Evolutionary conservation across 2,329 filamentous ascomycete species (phyloP), one percentile per base, ranked within the genome.

Genomic region (Penicillium sp.): DNA sequence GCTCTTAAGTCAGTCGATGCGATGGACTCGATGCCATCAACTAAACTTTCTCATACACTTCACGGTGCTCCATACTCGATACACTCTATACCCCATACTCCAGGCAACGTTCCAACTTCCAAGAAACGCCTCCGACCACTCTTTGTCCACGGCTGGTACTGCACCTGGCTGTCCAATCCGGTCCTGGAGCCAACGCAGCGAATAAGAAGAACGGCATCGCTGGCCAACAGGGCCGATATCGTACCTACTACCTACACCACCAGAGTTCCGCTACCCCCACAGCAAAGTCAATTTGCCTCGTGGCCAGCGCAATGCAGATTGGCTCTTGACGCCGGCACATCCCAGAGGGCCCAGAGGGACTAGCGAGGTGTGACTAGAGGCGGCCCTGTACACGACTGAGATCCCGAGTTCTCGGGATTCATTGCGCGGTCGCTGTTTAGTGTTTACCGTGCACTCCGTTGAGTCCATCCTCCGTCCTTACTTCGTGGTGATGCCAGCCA

Each of bases 251-350:
- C 46, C 3, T 27, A 19, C 31, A 24, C 22, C 41, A 27, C 41
- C 19, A 44, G 18, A 49, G 46, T 49, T 19, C n/a, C 27, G 22
- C 13, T 4, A 22, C 22, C 44, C 24, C 44, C 36, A 19, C 36
- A 18, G 18, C n/a, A 10, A 13, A 27, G 36, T 52, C 36, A 46
- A 46, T 46, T 50, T 50, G 10, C 31, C 31, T 50, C 35, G 47
- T 50, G 47, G 31, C 31, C 19, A 22, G 31, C 27, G 13, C 16
- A 27, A 50, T 49, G 33, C 50, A 51, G 44, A 56, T 56, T 56
- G 57, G 53, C 47, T 52, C 36, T 43, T 18, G 19, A 41, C 43
- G 43, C 43, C 43, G 43, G 43, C 3, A 31, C 16, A 14, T 27
- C 24, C 24, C 24, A 27, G 24, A 46, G 11, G 43, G 1, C 19